A percentile compares a stretch with the other conserved stretches of the same genome.
phyloP scores from a whole-genome alignment of 1,284 basidiomycete genomes.

The Apiotrichum porosum region DNA sequence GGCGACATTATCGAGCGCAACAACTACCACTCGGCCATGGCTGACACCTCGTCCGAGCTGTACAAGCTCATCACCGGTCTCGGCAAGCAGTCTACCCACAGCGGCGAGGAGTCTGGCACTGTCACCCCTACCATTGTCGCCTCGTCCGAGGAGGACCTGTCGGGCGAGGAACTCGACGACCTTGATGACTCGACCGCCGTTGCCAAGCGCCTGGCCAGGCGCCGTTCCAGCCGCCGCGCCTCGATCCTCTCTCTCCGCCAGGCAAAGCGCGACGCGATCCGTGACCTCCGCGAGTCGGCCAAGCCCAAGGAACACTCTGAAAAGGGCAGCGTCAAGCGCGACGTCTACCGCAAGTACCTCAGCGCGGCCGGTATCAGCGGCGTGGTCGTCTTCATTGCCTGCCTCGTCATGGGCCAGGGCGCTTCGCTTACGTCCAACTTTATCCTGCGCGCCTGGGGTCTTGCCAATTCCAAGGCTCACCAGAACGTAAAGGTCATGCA shows the following conservation, averaged over 20 bases:
- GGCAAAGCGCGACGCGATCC: constrained; percentile 45
- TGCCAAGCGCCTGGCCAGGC: constrained; percentile 28
- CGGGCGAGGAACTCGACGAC: constrained; percentile 28
- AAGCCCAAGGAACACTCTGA: constrained; percentile 71
- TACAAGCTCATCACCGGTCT: constrained; percentile 65
- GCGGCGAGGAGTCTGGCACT: constrained; percentile 52
- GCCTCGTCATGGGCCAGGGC: constrained; percentile 53
- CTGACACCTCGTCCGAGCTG: constrained; percentile 63
- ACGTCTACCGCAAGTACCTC: constrained; percentile 75
- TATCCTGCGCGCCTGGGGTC: constrained; percentile 72
- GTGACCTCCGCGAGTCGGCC: constrained; percentile 47
- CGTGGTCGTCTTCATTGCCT: constrained; percentile 62
- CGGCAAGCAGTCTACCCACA: constrained; percentile 49
- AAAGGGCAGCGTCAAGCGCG: constrained; percentile 71
- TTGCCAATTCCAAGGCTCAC: constrained; percentile 63
- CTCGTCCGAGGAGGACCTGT: constrained; percentile 30
- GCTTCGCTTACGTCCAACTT: constrained; percentile 58
- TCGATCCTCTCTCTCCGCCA: constrained; percentile 43
- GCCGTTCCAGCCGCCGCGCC: constrained; percentile 41
- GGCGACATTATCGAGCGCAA: constrained; percentile 81
- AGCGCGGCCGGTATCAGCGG: constrained; percentile 70
- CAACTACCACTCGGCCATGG: constrained; percentile 62
- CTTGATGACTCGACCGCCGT: constrained; percentile 31
- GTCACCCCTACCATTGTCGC: constrained; percentile 35
- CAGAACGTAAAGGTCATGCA: constrained; percentile 53